Evolutionary conservation across 2,329 filamentous ascomycete genomes (phyloP).

Genomic region (Leptographium flavum): DNA sequence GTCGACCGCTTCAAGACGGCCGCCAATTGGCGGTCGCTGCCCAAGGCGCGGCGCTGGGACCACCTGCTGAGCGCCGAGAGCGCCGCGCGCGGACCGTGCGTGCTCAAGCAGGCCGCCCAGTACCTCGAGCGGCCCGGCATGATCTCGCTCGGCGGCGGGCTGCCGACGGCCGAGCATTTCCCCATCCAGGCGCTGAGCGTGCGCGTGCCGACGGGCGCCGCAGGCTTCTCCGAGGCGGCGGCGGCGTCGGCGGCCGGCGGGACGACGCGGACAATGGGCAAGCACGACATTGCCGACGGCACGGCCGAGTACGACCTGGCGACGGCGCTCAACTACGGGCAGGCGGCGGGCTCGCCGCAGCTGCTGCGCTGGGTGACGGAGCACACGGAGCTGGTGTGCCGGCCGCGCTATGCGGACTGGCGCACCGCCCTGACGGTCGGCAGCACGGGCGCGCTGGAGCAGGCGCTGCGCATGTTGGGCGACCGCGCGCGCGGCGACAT

Average conservation of each 20-base stretch:
- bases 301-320: slow-evolving; percentile 53
- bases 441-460: slow-evolving; percentile 75
- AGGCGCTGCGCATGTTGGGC: slow-evolving; percentile 69
- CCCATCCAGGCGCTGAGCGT: slow-evolving; percentile 70
- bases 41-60: slow-evolving; percentile 71
- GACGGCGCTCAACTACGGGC: slow-evolving; percentile 85
- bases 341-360: slow-evolving; percentile 73
- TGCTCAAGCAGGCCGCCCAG: slow-evolving; percentile 70
- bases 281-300: slow-evolving; percentile 52
- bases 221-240: slow-evolving; percentile 54
- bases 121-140: slow-evolving; percentile 69
- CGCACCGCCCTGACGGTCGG: slow-evolving; percentile 69
- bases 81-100: slow-evolving; percentile 44
- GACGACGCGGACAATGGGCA: slow-evolving; percentile 52
- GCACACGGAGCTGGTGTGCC: slow-evolving; percentile 83
- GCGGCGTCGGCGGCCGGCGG: slow-evolving; percentile 38
- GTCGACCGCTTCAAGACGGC: slow-evolving; percentile 74
- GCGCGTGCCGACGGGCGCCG: slow-evolving; percentile 53
- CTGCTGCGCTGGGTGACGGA: slow-evolving; percentile 84
- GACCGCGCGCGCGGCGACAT: slow-evolving; percentile 55
- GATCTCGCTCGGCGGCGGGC: slow-evolving; percentile 82
- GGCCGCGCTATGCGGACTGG: slow-evolving; percentile 86
- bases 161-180: slow-evolving; percentile 83
- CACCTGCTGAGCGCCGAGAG: slow-evolving; percentile 50
- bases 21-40: slow-evolving; percentile 36